Conservation (phyloP, 1,284 basidiomycete genomes). For the Rugosomyces carneus region DNA sequence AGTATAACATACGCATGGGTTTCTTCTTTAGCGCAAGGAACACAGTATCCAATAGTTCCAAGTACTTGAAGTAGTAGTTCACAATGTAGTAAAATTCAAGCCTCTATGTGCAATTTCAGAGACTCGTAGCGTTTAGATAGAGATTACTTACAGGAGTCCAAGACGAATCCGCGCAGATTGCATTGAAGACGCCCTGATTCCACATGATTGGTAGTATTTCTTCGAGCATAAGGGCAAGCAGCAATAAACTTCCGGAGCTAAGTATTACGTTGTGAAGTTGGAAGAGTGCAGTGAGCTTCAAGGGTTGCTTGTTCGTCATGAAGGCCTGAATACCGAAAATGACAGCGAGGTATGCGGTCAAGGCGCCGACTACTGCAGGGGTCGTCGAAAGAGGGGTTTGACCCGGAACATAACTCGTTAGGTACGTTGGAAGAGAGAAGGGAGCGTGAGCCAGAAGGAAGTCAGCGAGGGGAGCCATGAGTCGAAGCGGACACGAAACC, state of each 20-base stretch:
- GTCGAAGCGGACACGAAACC: constrained; percentile 21
- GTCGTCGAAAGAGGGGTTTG: constrained; percentile 79
- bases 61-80: constrained; percentile 96
- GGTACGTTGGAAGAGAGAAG: constrained; percentile 51
- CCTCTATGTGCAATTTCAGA: constrained; percentile 37
- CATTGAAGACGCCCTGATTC: constrained; percentile 67
- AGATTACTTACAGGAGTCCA: constrained; percentile 75
- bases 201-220: constrained; percentile 78
- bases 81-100: constrained; percentile 95
- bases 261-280: constrained; percentile 91
- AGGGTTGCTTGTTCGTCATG: constrained; percentile 75
- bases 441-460: constrained; percentile 54
- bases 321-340: constrained; percentile 84
- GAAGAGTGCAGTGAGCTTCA: constrained; percentile 84
- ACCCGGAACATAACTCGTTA: constrained; percentile 66
- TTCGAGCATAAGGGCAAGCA: constrained; percentile 86
- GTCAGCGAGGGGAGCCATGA: constrained; percentile 72
- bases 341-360: constrained; percentile 80
- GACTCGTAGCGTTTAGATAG: too few relatives aligned
- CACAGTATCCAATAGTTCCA: constrained; percentile 92
- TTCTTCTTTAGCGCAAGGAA: constrained; percentile 99
- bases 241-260: constrained; percentile 73
- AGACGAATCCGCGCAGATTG: constrained; percentile 72
- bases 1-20: constrained; percentile 66
- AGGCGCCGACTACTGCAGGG: constrained; percentile 62